These are phyloP conservation scores for Medicago ruthenica DNA, from an alignment of 306 rosid genomes.

Conservation along the genomic window DNA sequence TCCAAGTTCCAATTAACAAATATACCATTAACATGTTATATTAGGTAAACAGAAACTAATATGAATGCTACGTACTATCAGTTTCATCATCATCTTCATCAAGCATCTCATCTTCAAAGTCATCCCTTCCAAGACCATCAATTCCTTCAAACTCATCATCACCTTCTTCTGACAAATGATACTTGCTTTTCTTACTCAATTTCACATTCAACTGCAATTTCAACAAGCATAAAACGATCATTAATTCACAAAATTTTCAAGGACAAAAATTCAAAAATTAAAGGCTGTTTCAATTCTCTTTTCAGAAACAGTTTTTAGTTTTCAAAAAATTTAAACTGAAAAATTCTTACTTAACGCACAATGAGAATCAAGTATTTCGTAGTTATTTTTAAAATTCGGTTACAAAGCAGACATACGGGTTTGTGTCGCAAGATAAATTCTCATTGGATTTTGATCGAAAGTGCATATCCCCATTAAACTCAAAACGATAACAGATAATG, in stretches of 20 bases:
- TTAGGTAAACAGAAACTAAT: neutral
- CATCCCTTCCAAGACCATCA: slow-evolving; percentile 72
- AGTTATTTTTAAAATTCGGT: too few relatives aligned
- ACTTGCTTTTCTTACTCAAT: slow-evolving; percentile 72
- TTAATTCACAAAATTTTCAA: neutral
- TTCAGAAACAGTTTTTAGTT: too few relatives aligned
- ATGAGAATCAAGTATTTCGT: too few relatives aligned
- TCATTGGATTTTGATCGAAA: too few relatives aligned
- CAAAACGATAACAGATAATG: too few relatives aligned
- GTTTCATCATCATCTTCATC: slow-evolving; percentile 55
- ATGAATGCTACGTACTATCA: slow-evolving; percentile 43
- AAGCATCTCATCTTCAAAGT: slow-evolving; percentile 72
- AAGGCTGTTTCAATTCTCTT: neutral
- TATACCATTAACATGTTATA: neutral
- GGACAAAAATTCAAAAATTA: neutral
- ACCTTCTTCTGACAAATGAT: slow-evolving; percentile 82
- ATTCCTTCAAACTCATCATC: slow-evolving; percentile 70
- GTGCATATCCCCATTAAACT: too few relatives aligned
- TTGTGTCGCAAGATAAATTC: too few relatives aligned
- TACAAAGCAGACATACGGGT: too few relatives aligned
- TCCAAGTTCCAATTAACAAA: too few relatives aligned
- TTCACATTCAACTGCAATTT: slow-evolving; percentile 65
- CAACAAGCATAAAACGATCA: neutral
- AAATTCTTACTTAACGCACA: too few relatives aligned
- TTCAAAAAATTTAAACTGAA: too few relatives aligned